These are phyloP conservation scores for Coemansia aciculifera DNA, from an alignment of 192 early-diverging fungal species.

Conservation along the genomic window DNA sequence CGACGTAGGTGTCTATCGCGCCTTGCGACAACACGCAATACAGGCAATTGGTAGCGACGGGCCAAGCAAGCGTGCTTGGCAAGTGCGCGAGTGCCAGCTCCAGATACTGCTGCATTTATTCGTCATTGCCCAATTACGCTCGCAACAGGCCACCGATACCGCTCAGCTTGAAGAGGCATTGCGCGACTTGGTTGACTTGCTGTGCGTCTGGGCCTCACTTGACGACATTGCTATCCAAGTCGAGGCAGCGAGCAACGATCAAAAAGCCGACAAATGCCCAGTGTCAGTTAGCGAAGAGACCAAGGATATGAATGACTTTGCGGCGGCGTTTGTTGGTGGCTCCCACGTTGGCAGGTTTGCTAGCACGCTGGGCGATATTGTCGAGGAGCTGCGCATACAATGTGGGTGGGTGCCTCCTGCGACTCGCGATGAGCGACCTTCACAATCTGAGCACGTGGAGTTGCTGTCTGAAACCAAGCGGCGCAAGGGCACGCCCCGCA, in stretches of 20 bases:
- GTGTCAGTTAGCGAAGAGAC: background rate
- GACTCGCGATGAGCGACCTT: background rate
- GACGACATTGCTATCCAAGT: conserved; percentile 19
- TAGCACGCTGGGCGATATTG: conserved; percentile 20
- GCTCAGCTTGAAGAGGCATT: conserved; percentile 21
- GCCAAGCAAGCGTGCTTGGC: conserved; percentile 26
- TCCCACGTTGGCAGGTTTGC: conserved; percentile 27
- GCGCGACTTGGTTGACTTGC: conserved; percentile 36
- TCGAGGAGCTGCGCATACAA: conserved; percentile 50
- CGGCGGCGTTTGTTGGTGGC: conserved; percentile 42
- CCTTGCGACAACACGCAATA: conserved; percentile 9
- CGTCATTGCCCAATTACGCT: conserved; percentile 12
- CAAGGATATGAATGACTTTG: conserved; percentile 24
- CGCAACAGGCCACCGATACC: background rate
- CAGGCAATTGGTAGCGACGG: background rate
- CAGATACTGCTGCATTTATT: conserved; percentile 49
- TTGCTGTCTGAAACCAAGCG: conserved; percentile 22
- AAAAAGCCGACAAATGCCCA: background rate
- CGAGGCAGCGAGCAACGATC: background rate
- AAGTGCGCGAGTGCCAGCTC: conserved; percentile 45
- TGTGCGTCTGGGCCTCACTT: conserved; percentile 50
- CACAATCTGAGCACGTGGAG: background rate
- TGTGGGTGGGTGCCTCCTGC: conserved; percentile 48
- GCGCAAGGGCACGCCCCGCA: conserved; percentile 52
- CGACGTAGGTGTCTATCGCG: background rate